Percentiles rank a stretch among this genome's conserved stretches.
Evolutionary conservation across 176 grass and related monocot species (phyloP).

Genomic region (Musa beccarii): DNA sequence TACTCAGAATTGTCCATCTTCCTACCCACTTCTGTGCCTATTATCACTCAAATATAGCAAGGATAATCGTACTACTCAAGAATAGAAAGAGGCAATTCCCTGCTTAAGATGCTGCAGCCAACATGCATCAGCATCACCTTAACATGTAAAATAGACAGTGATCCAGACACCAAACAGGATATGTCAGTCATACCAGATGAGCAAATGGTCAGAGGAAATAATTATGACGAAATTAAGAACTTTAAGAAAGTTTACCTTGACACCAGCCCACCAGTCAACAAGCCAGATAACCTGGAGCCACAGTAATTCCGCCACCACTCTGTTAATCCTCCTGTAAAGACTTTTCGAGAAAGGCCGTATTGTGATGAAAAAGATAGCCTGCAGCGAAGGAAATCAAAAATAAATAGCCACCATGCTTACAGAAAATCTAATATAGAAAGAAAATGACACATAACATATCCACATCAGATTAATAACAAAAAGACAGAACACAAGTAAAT

Average conservation of each 20-base stretch:
- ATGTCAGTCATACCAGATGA: background rate
- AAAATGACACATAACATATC: background rate
- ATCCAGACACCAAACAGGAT: background rate
- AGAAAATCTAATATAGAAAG: background rate
- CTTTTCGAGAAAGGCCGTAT: slow-evolving; percentile 76
- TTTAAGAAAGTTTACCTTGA: slow-evolving; percentile 43
- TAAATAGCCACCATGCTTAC: background rate
- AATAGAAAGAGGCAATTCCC: too few relatives aligned
- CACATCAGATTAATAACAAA: too few relatives aligned
- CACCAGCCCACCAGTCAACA: slow-evolving; percentile 95
- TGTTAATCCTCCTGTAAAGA: slow-evolving; percentile 58
- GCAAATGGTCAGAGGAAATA: too few relatives aligned
- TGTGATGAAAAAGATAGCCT: slow-evolving; percentile 48
- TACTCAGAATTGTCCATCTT: too few relatives aligned
- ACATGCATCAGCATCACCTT: too few relatives aligned
- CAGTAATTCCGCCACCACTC: slow-evolving; percentile 58
- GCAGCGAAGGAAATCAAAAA: background rate
- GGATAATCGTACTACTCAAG: too few relatives aligned
- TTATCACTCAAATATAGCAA: too few relatives aligned
- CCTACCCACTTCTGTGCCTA: too few relatives aligned
- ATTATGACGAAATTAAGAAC: background rate
- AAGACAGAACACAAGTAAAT: background rate
- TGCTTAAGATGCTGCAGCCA: too few relatives aligned
- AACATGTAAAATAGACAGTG: background rate
- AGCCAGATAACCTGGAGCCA: slow-evolving; percentile 96